Evolutionary conservation across 2,329 filamentous ascomycete genomes (phyloP).

Genomic region (Dactylellina leptospora): DNA sequence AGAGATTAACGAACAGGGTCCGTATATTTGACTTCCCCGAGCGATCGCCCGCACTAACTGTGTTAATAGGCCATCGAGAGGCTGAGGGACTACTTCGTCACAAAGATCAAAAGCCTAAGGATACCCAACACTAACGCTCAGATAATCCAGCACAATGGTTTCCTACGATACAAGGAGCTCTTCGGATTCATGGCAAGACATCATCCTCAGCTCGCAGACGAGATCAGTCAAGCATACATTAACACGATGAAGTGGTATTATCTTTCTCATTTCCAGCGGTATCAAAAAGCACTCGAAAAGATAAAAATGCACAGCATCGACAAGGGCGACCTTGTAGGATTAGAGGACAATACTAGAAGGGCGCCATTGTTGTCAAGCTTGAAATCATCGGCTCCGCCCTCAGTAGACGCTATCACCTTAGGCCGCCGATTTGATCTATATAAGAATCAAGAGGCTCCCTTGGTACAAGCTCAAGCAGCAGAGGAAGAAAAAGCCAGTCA

Average conservation of each 20-base stretch:
- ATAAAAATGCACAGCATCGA: slow-evolving; percentile 84
- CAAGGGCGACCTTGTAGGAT: slow-evolving; percentile 81
- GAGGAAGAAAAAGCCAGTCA: slow-evolving; percentile 88
- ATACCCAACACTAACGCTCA: slow-evolving; percentile 98
- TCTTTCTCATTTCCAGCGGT: slow-evolving; percentile 85
- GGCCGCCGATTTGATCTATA: slow-evolving; percentile 86
- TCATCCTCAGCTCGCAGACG: slow-evolving; percentile 82
- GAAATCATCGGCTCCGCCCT: slow-evolving; percentile 42
- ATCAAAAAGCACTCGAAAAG: slow-evolving; percentile 82
- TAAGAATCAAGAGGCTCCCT: slow-evolving; percentile 75
- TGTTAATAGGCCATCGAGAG: slow-evolving; percentile 79
- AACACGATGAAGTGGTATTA: slow-evolving; percentile 99
- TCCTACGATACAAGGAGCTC: slow-evolving; percentile 86
- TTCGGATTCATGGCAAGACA: slow-evolving; percentile 85
- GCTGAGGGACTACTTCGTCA: slow-evolving; percentile 91
- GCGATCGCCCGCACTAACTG: slow-evolving; percentile 49
- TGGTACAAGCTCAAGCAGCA: slow-evolving; percentile 85
- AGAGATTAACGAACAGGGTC: slow-evolving; percentile 83
- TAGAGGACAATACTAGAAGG: slow-evolving; percentile 76
- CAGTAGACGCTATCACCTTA: slow-evolving; percentile 79
- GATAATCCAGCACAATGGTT: slow-evolving; percentile 91
- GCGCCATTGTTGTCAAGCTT: slow-evolving; percentile 58
- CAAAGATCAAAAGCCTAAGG: slow-evolving; percentile 90
- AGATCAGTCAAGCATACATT: slow-evolving; percentile 92
- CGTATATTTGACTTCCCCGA: slow-evolving; percentile 26